Percentiles rank a stretch among this genome's conserved stretches.
phyloP scores from a whole-genome alignment of 1,284 basidiomycete genomes.

The Leccinum fallax region DNA sequence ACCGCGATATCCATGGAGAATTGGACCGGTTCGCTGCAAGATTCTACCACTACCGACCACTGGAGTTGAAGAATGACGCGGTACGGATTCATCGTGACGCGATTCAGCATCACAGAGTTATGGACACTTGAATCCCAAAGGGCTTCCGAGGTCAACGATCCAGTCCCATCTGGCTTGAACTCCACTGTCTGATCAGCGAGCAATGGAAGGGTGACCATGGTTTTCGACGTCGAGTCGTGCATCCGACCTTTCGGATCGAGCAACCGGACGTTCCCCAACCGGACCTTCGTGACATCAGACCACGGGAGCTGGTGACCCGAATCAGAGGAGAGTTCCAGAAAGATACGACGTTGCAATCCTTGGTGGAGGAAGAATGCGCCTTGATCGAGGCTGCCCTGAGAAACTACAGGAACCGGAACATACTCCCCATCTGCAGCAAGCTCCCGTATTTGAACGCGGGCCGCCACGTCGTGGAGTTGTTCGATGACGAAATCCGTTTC shows the following conservation, averaged over 20 bases:
- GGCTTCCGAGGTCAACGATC: conserved; percentile 66
- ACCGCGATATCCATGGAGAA: conserved; percentile 89
- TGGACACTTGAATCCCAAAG: conserved; percentile 96
- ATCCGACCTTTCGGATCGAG: conserved; percentile 84
- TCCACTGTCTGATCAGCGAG: conserved; percentile 72
- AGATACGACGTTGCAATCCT: conserved; percentile 86
- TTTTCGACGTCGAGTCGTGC: conserved; percentile 72
- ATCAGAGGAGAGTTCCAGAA: conserved; percentile 79
- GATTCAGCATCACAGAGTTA: conserved; percentile 84
- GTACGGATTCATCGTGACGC: conserved; percentile 78
- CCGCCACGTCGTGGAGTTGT: conserved; percentile 88
- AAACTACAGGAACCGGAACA: conserved; percentile 79
- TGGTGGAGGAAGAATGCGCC: conserved; percentile 91
- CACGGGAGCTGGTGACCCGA: conserved; percentile 90
- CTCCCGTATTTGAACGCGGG: conserved; percentile 86
- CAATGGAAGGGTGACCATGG: conserved; percentile 70
- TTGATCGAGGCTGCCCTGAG: conserved; percentile 77
- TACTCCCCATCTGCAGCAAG: conserved; percentile 86
- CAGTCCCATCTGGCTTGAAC: conserved; percentile 83
- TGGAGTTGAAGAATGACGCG: conserved; percentile 79
- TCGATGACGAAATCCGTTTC: conserved; percentile 92
- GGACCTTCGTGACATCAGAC: conserved; percentile 76
- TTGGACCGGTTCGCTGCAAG: conserved; percentile 79
- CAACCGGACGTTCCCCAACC: conserved; percentile 81
- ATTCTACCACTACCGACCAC: conserved; percentile 83